Evolutionary conservation across 768 basidiomycete species (phyloP).

Genomic region (Macrolepiota fuliginosa): DNA sequence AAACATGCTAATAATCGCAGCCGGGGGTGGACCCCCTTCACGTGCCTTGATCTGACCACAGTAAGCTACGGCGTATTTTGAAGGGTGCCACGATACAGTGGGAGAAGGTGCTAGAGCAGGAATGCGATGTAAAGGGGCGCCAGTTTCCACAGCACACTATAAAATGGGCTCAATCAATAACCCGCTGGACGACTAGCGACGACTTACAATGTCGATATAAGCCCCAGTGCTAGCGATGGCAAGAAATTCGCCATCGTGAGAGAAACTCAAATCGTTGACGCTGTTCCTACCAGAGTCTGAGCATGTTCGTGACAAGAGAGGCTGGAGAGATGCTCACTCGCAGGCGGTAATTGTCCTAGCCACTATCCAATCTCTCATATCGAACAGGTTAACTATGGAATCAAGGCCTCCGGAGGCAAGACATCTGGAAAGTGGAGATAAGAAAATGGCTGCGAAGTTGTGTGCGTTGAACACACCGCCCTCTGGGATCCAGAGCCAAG

Average conservation of each 20-base stretch:
- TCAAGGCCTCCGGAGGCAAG: constrained; percentile 80
- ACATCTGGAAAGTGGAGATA: constrained; percentile 42
- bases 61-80: constrained; percentile 77
- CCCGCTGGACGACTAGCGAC: neutral
- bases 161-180: constrained; percentile 1
- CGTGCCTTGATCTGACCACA: constrained; percentile 71
- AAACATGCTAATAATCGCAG: constrained; percentile 72
- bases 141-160: constrained; percentile 79
- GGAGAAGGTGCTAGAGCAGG: constrained; percentile 70
- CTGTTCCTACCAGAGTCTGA: constrained; percentile 46
- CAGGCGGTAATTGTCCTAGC: constrained; percentile 72
- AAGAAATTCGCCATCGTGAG: constrained; percentile 79
- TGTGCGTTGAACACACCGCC: constrained; percentile 40
- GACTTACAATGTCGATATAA: constrained; percentile 78
- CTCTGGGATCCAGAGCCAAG: constrained; percentile 77
- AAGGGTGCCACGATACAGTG: constrained; percentile 81
- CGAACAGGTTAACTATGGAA: constrained; percentile 82
- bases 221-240: constrained; percentile 70
- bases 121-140: constrained; percentile 71
- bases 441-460: neutral
- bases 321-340: constrained; percentile 54
- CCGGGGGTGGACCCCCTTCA: constrained; percentile 64
- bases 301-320: neutral
- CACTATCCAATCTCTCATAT: constrained; percentile 78
- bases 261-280: constrained; percentile 76